Percentiles rank a stretch among this genome's conserved stretches.
Conservation (phyloP, 805 yeast genomes). For the Lipomyces sp. region DNA sequence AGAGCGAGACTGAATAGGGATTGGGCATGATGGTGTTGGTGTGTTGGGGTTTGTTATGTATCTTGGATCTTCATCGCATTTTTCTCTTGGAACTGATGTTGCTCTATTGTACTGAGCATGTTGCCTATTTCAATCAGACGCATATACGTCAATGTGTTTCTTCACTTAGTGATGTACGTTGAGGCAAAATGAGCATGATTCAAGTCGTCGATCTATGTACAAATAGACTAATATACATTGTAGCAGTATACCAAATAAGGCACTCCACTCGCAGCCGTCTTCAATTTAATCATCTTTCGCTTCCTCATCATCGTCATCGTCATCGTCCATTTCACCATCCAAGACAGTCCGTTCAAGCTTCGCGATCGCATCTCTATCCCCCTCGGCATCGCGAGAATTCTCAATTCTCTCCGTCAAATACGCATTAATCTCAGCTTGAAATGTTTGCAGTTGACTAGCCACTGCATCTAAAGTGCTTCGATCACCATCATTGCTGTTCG, state of each 20-base stretch:
- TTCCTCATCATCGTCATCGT: constrained; percentile 28
- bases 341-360: constrained; percentile 27
- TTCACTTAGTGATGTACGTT: background rate
- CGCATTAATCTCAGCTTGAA: constrained; percentile 33
- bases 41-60: background rate
- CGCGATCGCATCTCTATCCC: constrained; percentile 17
- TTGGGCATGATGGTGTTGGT: background rate
- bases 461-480: constrained; percentile 11
- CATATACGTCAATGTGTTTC: background rate
- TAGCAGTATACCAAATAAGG: background rate
- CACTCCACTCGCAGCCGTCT: background rate
- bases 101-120: constrained; percentile 1
- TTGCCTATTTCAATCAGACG: background rate
- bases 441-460: constrained; percentile 13
- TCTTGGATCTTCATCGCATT: background rate
- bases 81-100: background rate
- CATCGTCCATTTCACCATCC: constrained; percentile 36
- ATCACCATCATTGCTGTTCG: background rate
- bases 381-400: background rate
- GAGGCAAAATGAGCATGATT: background rate
- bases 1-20: background rate
- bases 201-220: background rate
- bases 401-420: constrained; percentile 34
- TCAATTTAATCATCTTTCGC: constrained; percentile 11
- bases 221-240: background rate